These are phyloP conservation scores for Podila epicladia DNA, from an alignment of 192 early-diverging fungal species.

Conservation along the genomic window DNA sequence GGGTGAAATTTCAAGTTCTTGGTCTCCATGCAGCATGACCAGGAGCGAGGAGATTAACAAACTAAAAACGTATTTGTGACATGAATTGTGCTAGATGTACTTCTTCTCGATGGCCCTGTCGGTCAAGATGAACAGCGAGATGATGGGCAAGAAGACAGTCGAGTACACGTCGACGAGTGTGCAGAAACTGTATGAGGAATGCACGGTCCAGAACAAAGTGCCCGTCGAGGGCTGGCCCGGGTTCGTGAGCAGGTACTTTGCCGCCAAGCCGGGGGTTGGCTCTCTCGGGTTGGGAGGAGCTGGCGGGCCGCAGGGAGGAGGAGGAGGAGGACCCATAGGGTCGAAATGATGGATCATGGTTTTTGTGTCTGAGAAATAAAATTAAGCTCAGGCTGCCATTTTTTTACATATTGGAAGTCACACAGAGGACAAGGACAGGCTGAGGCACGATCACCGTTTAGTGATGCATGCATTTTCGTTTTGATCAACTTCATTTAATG, in stretches of 20 bases:
- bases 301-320: no score
- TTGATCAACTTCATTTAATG: no score
- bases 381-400: no score
- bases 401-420: no score
- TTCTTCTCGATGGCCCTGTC: constrained; percentile 46
- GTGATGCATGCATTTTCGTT: no score
- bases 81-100: constrained; percentile 14
- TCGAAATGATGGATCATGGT: no score
- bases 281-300: no score
- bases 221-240: constrained; percentile 50
- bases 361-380: no score
- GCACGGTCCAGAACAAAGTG: constrained; percentile 15
- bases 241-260: constrained; percentile 40
- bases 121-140: constrained; percentile 50
- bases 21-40: background rate
- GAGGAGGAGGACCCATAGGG: no score
- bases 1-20: background rate
- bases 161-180: constrained; percentile 45
- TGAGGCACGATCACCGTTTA: no score
- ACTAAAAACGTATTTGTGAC: background rate
- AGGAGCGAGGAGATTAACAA: background rate
- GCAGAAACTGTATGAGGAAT: constrained; percentile 43
- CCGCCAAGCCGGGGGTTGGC: background rate
- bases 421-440: no score
- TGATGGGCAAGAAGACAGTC: constrained; percentile 33